phyloP scores from a whole-genome alignment of 1,284 basidiomycete species.

The Cryptococcus sp. region DNA sequence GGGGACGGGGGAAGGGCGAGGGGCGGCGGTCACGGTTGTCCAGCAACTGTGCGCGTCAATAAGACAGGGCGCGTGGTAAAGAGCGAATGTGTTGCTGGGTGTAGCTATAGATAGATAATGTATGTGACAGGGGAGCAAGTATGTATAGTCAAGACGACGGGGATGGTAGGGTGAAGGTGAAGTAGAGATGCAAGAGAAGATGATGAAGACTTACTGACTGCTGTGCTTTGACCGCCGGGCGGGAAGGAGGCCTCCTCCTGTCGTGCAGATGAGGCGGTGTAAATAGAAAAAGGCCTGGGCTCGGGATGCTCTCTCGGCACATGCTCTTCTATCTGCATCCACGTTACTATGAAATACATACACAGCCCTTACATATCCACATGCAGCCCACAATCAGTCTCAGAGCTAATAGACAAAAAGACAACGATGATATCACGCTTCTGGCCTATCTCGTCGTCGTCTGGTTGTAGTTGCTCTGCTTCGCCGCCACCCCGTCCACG shows the following conservation, averaged over 20 bases:
- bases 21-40: conserved; percentile 5
- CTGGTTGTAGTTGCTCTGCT: conserved; percentile 43
- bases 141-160: not conserved
- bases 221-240: not conserved
- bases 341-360: not conserved
- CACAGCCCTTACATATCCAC: not conserved
- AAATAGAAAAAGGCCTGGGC: too few relatives aligned
- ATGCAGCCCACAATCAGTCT: too few relatives aligned
- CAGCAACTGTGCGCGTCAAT: conserved; percentile 7
- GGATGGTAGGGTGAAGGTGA: not conserved
- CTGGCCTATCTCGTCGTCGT: conserved; percentile 25
- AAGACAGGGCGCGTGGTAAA: not conserved
- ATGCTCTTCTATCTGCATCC: not conserved
- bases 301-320: too few relatives aligned
- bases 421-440: too few relatives aligned
- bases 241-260: not conserved
- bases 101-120: not conserved
- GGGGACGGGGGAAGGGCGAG: not conserved
- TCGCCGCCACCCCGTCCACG: conserved; percentile 46
- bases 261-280: not conserved
- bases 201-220: not conserved
- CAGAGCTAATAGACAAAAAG: too few relatives aligned
- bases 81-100: conserved; percentile 4
- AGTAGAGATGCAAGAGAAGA: not conserved
- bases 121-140: not conserved